Base-by-base conservation (phyloP, 176 grass and related monocot species). In the Aegilops longissima region DNA sequence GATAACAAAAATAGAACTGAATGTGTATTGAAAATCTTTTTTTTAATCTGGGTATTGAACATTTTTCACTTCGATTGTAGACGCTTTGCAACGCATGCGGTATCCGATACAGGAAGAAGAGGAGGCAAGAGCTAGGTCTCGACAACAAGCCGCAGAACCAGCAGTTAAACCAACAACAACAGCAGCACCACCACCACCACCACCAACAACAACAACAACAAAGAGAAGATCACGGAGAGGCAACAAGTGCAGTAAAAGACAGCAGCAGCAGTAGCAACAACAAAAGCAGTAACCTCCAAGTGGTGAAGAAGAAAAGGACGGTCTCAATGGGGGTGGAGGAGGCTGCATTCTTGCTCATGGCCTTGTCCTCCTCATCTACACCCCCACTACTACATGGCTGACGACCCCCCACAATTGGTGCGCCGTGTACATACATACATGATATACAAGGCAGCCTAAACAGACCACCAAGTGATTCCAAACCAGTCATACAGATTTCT, bases 61-160 rank as follows among this genome's bases (percentile, higher is more conserved):
- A 35, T 5, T 76, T 80, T 61, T 75, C 1, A 5, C 1, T 24
- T 8, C 34, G n/a, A 82, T 85, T 65, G 14, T 77, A 99, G 97
- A 85, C 94, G 2, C 91, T 99, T 10, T 99, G 97, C 90, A 99
- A 99, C 5, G 97, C 97, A 3, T 99, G 97, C 9, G 97, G 97
- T 34, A 99, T 99, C 80, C 89, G 92, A 62, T 99, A 99, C 85
- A 77, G 97, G 86, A 99, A 99, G 89, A 96, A 93, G 79, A 90
- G 92, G 82, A 91, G 92, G 66, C 90, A 89, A 44, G 83, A 87
- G 36, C 85, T 88, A 23, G 93, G 87, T 16, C 66, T 91, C 1
- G 87, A 93, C 75, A 90, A 69, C 51, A 76, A 81, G 75, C 68
- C 73, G 25, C 58, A 27, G 1, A 63, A 69, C 1, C 75, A 79